These are phyloP conservation scores for Coemansia sp. DNA, from an alignment of 192 early-diverging fungal genomes.

Conservation along the genomic window DNA sequence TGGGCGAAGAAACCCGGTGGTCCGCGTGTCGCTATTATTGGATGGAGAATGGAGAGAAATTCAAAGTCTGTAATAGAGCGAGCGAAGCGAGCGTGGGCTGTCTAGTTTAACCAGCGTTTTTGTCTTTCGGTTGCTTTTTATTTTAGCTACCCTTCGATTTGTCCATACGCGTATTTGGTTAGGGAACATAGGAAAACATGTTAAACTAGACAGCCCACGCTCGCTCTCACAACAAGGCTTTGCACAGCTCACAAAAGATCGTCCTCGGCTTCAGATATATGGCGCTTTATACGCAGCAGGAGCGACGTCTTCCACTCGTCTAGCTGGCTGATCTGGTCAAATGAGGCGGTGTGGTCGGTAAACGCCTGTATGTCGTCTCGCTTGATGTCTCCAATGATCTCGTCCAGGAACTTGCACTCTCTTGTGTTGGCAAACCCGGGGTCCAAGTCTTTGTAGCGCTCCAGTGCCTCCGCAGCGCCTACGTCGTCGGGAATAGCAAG, in stretches of 20 bases:
- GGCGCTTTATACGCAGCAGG: conserved; percentile 85
- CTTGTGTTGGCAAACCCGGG: conserved; percentile 78
- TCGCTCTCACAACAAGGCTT: neutral
- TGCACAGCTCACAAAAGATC: conserved; percentile 27
- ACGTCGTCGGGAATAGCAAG: conserved; percentile 80
- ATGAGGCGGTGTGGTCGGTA: conserved; percentile 76
- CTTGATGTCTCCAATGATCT: conserved; percentile 72
- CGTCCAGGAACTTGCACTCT: conserved; percentile 77
- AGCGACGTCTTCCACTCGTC: conserved; percentile 97
- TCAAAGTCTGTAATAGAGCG: too few species aligned
- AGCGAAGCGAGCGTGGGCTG: too few species aligned
- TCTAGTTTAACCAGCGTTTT: too few species aligned
- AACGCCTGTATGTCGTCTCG: conserved; percentile 80
- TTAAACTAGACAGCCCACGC: neutral
- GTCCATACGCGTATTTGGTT: neutral
- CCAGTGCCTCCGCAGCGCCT: conserved; percentile 70
- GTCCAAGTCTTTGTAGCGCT: conserved; percentile 86
- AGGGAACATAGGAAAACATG: neutral
- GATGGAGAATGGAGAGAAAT: too few species aligned
- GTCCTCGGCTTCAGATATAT: conserved; percentile 64
- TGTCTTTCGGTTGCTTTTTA: too few species aligned
- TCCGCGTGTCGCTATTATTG: too few species aligned
- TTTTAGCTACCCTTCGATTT: too few species aligned
- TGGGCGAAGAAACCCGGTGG: too few species aligned
- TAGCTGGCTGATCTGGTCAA: conserved; percentile 84